phyloP scores from a whole-genome alignment of 805 yeast genomes.

The Sungouiella thailandica region DNA sequence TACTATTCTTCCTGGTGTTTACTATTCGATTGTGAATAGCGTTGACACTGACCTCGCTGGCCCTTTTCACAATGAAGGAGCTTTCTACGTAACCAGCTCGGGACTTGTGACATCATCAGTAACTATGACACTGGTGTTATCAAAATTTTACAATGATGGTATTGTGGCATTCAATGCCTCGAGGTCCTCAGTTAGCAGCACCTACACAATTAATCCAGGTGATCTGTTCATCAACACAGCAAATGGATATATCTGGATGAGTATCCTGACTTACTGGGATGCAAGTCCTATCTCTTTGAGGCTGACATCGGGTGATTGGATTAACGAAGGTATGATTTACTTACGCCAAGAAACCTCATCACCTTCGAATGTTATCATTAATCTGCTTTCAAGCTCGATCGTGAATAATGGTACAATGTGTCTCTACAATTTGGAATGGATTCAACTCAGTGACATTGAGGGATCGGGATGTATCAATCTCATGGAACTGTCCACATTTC shows the following conservation, averaged over 20 bases:
- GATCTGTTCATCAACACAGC: constrained; percentile 21
- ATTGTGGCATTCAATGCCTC: constrained; percentile 19
- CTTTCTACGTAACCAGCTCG: constrained; percentile 19
- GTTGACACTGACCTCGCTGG: constrained; percentile 20
- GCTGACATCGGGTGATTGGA: constrained; percentile 2
- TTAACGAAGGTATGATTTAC: constrained; percentile 7
- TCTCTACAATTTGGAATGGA: constrained; percentile 1
- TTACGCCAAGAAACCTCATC: background rate
- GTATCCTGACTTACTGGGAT: constrained; percentile 19
- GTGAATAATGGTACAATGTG: constrained; percentile 4
- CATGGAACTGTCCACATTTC: constrained; percentile 1
- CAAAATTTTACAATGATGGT: too few species aligned
- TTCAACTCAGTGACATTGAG: constrained; percentile 1
- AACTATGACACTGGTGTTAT: background rate
- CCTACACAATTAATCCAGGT: constrained; percentile 13
- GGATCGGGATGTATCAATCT: constrained; percentile 5
- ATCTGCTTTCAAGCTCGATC: background rate
- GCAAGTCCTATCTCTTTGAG: constrained; percentile 6
- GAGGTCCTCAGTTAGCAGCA: constrained; percentile 12
- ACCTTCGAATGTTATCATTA: background rate
- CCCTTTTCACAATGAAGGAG: constrained; percentile 16
- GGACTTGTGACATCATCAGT: constrained; percentile 1
- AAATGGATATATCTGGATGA: too few species aligned
- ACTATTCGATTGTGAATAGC: constrained; percentile 24
- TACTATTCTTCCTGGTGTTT: constrained; percentile 17